phyloP scores from a whole-genome alignment of 306 rosid genomes.

The Casuarina glauca region DNA sequence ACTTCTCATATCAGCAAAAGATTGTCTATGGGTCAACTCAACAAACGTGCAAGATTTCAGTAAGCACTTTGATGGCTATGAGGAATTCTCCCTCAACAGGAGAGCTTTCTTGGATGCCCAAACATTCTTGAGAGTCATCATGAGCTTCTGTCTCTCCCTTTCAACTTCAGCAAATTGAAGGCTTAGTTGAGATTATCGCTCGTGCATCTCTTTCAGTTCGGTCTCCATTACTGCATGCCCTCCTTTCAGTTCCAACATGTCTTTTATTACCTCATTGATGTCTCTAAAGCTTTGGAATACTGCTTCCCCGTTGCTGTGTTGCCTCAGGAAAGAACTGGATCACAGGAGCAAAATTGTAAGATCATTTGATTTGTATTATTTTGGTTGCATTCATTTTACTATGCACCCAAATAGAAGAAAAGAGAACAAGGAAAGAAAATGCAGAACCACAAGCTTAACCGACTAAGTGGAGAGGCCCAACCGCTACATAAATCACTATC shows the following conservation, averaged over 20 bases:
- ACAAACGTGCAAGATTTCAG: constrained; percentile 27
- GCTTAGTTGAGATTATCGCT: constrained; percentile 91
- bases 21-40: constrained; percentile 23
- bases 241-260: constrained; percentile 81
- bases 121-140: constrained; percentile 89
- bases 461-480: background rate
- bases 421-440: background rate
- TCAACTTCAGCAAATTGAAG: constrained; percentile 98
- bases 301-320: constrained; percentile 89
- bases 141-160: constrained; percentile 96
- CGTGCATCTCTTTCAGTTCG: constrained; percentile 92
- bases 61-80: constrained; percentile 43
- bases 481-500: background rate
- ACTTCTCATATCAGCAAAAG: constrained; percentile 23
- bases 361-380: background rate
- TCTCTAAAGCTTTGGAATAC: constrained; percentile 87
- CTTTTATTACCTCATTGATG: constrained; percentile 93
- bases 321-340: constrained; percentile 87
- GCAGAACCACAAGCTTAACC: background rate
- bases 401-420: background rate
- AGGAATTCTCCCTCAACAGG: constrained; percentile 45
- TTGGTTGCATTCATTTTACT: background rate
- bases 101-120: constrained; percentile 63
- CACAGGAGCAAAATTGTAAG: background rate
- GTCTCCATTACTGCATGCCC: constrained; percentile 70